A percentile compares a stretch with the other conserved stretches of the same genome.
Conservation (phyloP, 257 asterid species). For the Parsonsia alboflavescens region DNA sequence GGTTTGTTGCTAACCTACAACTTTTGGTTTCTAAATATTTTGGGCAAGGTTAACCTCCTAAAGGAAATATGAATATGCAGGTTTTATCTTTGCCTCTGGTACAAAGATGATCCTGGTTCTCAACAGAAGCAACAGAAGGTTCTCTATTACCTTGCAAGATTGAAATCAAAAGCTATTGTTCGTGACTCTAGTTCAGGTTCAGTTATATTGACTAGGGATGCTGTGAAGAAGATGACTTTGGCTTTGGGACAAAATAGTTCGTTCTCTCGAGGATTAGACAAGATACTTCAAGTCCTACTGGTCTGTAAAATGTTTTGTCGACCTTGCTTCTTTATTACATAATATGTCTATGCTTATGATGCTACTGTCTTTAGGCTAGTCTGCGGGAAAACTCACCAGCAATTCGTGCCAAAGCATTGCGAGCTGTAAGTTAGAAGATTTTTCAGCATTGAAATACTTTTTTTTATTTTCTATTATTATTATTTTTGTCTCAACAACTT, state of each 20-base stretch:
- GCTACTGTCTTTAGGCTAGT: constrained; percentile 65
- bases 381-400: constrained; percentile 88
- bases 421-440: constrained; percentile 66
- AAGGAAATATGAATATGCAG: constrained; percentile 42
- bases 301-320: constrained; percentile 46
- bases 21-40: constrained; percentile 18
- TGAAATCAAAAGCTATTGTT: constrained; percentile 64
- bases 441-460: constrained; percentile 16
- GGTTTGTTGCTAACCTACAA: constrained; percentile 46
- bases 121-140: constrained; percentile 58
- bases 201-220: constrained; percentile 62
- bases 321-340: constrained; percentile 15
- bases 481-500: constrained; percentile 14
- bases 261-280: constrained; percentile 91
- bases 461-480: no score
- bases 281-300: constrained; percentile 92
- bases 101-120: constrained; percentile 84
- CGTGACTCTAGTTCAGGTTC: constrained; percentile 57
- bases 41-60: constrained; percentile 12
- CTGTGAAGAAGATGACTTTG: constrained; percentile 65
- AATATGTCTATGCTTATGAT: constrained; percentile 13
- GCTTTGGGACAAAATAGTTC: constrained; percentile 93
- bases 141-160: constrained; percentile 57
- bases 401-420: constrained; percentile 95
- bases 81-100: constrained; percentile 98